Evolutionary conservation across 2,329 filamentous ascomycete genomes (phyloP), one percentile per base, ranked within the genome.

Genomic region (Verticillium longisporum): DNA sequence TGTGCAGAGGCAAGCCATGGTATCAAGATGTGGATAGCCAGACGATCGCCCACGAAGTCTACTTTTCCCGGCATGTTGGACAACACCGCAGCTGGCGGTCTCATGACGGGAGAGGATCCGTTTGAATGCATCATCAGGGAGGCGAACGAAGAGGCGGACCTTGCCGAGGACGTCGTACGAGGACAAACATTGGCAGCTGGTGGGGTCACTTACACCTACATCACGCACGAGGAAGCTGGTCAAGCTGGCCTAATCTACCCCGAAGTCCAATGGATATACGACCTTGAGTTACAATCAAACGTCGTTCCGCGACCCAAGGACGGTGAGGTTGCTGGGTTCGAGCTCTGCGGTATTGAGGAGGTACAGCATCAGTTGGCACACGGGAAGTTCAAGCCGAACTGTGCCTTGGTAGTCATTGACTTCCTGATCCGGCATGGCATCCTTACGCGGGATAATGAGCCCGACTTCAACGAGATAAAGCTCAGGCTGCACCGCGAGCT

Each of bases 21-120:
- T 18, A 75, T 96, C 55, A 88, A 86, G 69, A 80, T 99, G 50
- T 98, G 95, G 94, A 85, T 96, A 1, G 90, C 95, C 3, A 83
- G 88, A 55, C 83, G 95, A 10, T 85, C 92, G 13, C 80, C 79
- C 58, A 84, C 80, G 62, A 99, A 98, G 79, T 86, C 90, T 66
- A 97, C 92, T 0, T 99, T 94, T 71, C 88, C 89, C 0, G 84
- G 89, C n/a, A 93, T 97, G 83, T 80, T 99, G 66, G 95, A 99
- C 74, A 99, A 98, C 73, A 92, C 92, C 1, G 95, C 96, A 6
- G 95, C 93, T 0, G 84, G 84, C n/a, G 84, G 92, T 0, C 87
- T 98, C 66, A 87, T 89, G 72, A 90, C 91, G 0, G 89, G 88
- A 14, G 93, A 97, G 73, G 82, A 82, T 26, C 89, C 91, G 0